Evolutionary conservation across 495 filamentous ascomycete species (phyloP), one percentile per base, ranked within the genome.

Genomic region (Lepraria neglecta): DNA sequence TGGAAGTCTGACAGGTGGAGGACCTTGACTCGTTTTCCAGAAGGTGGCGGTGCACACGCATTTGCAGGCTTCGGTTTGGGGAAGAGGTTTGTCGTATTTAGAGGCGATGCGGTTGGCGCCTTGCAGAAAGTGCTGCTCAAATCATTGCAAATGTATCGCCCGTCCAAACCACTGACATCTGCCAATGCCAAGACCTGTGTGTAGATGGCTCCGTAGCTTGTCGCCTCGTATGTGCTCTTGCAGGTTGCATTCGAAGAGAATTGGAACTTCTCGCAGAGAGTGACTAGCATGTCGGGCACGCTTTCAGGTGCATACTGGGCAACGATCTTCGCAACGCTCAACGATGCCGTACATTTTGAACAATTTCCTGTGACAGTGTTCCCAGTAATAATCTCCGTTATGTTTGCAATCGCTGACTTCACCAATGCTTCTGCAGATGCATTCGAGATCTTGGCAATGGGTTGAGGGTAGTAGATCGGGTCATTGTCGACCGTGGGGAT

Each of bases 1-100:
- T 85, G 83, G 47, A 84, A 76, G 61, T 86, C 83, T 0, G 80
- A 83, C 63, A 86, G 60, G 67, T 85, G 83, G 11, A 84, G 69
- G 4, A 86, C 81, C 66, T 84, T 84, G 54, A 82, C 75, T 3
- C 76, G 72, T 67, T 81, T 71, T 0, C 81, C 81, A 47, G 76
- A 82, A 3, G 77, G 62, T 44, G 70, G 66, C 0, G 80, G 80
- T 7, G 66, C 70, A 17, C 59, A 68, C 7, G 70, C 65, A 62
- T 80, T 72, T 9, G 58, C 67, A 6, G 82, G 82, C 65, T 80
- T 82, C 0, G 81, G 79, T 67, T 82, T 85, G 6, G 82, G 77
- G 56, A 86, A 86, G 7, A 78, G 57, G 14, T 60, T 58, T 1
- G 73, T 73, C 17, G 68, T 74, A 59, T 82, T 74, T 27, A 80